Base-by-base conservation (phyloP, 495 filamentous ascomycete genomes). In the Pyrenula massariospora region DNA sequence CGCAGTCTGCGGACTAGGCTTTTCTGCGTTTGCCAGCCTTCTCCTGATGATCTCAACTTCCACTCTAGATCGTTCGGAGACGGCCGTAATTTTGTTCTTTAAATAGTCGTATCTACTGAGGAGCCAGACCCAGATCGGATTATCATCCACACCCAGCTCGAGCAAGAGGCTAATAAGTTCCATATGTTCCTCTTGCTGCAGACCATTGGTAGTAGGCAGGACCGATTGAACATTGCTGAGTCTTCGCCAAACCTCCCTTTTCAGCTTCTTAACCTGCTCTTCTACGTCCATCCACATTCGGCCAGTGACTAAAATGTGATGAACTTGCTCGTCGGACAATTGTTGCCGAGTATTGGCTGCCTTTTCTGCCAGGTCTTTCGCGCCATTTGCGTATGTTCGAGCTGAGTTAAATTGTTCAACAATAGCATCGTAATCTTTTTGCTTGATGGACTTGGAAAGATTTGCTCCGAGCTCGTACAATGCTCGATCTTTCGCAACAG, bases 271-370 rank as follows among this genome's bases (percentile, higher is more conserved):
- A 23, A 96, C 84, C 57, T 92, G 90, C 49, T 85, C 78, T 42
- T 89, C 84, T 2, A 96, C 87, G 68, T 96, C 89, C 59, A 83
- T 77, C 91, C 90, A 96, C 84, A 97, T 92, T n/a, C 90, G 83
- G 3, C 87, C 91, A 25, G 90, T 91, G 19, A 95, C 78, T 42
- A 98, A 71, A 58, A 97, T 85, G 50, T 88, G 84, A 64, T 94
- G 85, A 19, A 88, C 79, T 63, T 97, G 83, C 25, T 79, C 73
- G 63, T 98, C 92, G 12, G 77, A 76, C 21, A 88, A 71, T 53
- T 75, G 68, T 48, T 65, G 65, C 31, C 59, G 66, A 50, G 74
- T 62, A 64, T 76, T 63, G 63, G 73, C 64, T 51, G 80, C 68
- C 66, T 78, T 64, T 65, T 77, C 72, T 59, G 79, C 75, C 65